Base-by-base conservation (phyloP, 129 eudicot genomes). In the Calendula officinalis region DNA sequence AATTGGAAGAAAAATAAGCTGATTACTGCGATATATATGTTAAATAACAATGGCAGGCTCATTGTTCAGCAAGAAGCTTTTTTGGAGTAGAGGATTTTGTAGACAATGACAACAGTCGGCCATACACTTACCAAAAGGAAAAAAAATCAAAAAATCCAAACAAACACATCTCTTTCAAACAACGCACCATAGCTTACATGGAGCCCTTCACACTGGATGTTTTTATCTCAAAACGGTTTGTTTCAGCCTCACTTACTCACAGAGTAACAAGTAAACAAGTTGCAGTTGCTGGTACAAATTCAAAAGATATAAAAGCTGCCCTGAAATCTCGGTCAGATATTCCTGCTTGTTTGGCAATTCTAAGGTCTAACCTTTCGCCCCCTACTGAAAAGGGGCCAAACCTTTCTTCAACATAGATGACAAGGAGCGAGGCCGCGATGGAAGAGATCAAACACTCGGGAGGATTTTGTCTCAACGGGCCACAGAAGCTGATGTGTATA, bases 401-500 rank as follows among this genome's bases (percentile, higher is more conserved):
- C 5, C 49, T 13, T 22, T 22, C 30, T 22, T 22, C 30, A 22
- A 22, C 30, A 22, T 22, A 22, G 30, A 22, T 22, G 30, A 22
- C 2, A 22, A 22, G 30, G 30, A 22, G 30, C 30, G 30, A 22
- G 30, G 30, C 30, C 30, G 30, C 2, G 30, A 22, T 22, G 30
- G 30, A 22, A 22, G 30, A 22, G 30, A 22, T 22, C 1, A 22
- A 22, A 22, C 2, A 22, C 30, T n/a, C n/a, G 92, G 92, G 3
- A 66, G 68, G 60, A 79, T 85, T 6, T 65, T 85, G 67, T 78
- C 88, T 8, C 83, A 85, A 50, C 77, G 92, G 34, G 82, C 85
- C 1, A 69, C 85, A 66, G 92, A 85, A 70, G 92, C 92, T 3
- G 88, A 85, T 40, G 92, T 81, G 13, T 85, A 75, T 44, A 81